Evolutionary conservation across 2,329 filamentous ascomycete genomes (phyloP).

Genomic region (Clarireedia paspali): DNA sequence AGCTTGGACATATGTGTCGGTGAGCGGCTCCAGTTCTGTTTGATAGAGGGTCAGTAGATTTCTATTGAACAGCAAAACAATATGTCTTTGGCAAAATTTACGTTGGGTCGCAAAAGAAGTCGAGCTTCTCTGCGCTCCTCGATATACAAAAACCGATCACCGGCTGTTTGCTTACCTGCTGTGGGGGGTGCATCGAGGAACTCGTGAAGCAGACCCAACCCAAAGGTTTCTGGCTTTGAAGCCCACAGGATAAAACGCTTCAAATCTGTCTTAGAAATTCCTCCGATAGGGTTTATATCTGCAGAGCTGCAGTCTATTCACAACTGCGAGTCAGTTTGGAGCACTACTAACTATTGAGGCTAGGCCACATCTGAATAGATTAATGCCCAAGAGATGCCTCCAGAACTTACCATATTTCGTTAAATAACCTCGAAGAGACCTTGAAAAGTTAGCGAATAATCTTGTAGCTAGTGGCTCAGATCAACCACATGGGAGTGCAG

Average conservation of each 20-base stretch:
- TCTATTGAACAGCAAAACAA: too few relatives aligned
- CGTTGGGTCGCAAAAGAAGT: too few relatives aligned
- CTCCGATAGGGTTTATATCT: conserved; percentile 54
- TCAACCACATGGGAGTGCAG: too few relatives aligned
- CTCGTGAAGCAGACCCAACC: conserved; percentile 54
- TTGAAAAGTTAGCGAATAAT: background rate
- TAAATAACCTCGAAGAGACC: conserved; percentile 43
- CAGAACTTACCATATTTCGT: conserved; percentile 42
- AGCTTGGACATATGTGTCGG: conserved; percentile 43
- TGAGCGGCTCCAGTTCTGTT: conserved; percentile 52
- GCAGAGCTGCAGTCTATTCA: conserved; percentile 42
- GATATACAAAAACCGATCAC: too few relatives aligned
- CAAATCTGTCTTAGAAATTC: conserved; percentile 56
- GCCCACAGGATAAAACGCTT: conserved; percentile 66
- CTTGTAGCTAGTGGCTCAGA: too few relatives aligned
- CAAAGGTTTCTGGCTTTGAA: conserved; percentile 42
- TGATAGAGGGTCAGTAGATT: too few relatives aligned
- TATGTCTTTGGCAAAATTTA: too few relatives aligned
- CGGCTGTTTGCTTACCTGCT: conserved; percentile 27
- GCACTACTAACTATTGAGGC: background rate
- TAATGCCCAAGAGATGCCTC: background rate
- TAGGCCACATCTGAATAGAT: too few relatives aligned
- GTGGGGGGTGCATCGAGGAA: conserved; percentile 59
- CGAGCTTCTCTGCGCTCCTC: too few relatives aligned
- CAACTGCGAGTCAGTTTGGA: conserved; percentile 26